These are phyloP conservation scores for Trametes sp. DNA, from an alignment of 1,284 basidiomycete genomes.

Conservation along the genomic window DNA sequence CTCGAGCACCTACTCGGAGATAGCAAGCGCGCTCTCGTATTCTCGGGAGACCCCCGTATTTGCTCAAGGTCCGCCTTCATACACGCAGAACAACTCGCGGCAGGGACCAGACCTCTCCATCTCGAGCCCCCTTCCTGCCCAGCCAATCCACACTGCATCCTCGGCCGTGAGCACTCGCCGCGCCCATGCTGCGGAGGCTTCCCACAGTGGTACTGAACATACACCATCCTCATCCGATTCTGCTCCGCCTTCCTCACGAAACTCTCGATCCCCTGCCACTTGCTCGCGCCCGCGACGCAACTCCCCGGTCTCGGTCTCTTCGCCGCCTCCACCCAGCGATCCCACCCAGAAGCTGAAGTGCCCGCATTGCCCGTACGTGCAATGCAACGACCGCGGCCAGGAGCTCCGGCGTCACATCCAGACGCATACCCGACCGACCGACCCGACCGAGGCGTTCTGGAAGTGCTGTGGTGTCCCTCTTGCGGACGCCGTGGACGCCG, in stretches of 20 bases:
- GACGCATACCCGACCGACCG: conserved; percentile 51
- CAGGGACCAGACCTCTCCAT: no score
- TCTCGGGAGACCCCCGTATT: no score
- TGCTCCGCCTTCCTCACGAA: neutral
- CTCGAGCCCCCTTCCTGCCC: no score
- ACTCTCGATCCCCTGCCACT: no score
- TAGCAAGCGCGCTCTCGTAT: no score
- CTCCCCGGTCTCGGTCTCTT: neutral
- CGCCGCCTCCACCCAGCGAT: neutral
- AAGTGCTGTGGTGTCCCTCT: conserved; percentile 51
- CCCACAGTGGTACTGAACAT: no score
- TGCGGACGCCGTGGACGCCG: conserved; percentile 42
- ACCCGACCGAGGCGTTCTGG: conserved; percentile 41
- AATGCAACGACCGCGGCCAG: conserved; percentile 51
- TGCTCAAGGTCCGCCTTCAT: no score
- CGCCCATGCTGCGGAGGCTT: no score
- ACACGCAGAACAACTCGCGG: no score
- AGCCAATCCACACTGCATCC: no score
- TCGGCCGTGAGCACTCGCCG: no score
- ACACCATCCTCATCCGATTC: neutral
- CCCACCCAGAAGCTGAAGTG: conserved; percentile 2
- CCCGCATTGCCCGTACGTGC: conserved; percentile 27
- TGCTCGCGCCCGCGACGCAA: neutral
- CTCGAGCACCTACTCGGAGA: no score
- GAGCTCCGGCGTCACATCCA: conserved; percentile 61